Evolutionary conservation across 2,329 filamentous ascomycete species (phyloP).

Genomic region (Kalmusia sp.): DNA sequence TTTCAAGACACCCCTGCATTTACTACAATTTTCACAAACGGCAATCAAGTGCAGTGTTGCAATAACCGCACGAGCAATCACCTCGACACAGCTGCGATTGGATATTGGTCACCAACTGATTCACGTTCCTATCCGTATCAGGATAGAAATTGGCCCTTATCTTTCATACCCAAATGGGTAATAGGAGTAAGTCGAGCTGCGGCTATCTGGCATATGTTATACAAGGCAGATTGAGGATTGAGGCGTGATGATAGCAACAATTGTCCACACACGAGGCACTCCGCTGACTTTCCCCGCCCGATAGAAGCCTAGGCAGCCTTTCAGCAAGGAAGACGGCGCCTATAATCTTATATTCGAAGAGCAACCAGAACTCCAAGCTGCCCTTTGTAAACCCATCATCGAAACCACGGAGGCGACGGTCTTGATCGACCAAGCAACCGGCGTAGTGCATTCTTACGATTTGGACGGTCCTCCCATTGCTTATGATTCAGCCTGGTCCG

Average conservation of each 20-base stretch:
- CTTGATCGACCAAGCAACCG: constrained; percentile 10
- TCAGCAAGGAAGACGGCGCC: not conserved
- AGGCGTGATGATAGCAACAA: no score
- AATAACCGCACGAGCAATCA: constrained; percentile 14
- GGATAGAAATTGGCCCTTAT: constrained; percentile 13
- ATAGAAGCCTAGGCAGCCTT: not conserved
- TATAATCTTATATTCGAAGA: constrained; percentile 12
- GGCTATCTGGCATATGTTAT: not conserved
- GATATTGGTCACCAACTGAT: constrained; percentile 20
- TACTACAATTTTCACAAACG: constrained; percentile 9
- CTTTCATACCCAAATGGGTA: constrained; percentile 20
- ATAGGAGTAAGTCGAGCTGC: constrained; percentile 1
- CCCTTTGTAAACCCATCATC: constrained; percentile 19
- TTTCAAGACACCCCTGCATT: constrained; percentile 6
- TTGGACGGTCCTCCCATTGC: not conserved
- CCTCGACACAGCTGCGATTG: constrained; percentile 11
- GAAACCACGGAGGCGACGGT: constrained; percentile 20
- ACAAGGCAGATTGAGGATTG: no score
- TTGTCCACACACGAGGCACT: no score
- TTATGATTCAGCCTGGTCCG: constrained; percentile 14
- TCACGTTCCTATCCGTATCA: not conserved
- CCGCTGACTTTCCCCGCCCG: not conserved
- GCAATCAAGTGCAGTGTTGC: constrained; percentile 13
- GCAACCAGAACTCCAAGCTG: constrained; percentile 18
- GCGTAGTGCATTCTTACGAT: constrained; percentile 12